Percentiles rank a stretch among this genome's conserved stretches.
Conservation (phyloP, 2,329 filamentous ascomycete genomes). For the Stachybotrys elegans region DNA sequence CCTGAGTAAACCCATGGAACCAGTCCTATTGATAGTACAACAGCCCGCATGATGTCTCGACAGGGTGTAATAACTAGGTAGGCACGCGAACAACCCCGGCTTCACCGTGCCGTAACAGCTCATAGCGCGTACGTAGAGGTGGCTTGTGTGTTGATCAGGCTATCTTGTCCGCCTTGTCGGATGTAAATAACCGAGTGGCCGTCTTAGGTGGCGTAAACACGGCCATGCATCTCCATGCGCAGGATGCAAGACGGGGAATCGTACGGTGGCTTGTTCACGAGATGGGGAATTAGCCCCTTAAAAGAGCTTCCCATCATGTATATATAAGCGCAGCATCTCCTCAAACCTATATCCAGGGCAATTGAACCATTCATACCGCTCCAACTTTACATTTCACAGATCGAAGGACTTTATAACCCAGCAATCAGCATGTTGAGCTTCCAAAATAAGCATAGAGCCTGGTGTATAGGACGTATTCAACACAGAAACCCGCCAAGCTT, state of each 20-base stretch:
- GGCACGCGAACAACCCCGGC: slow-evolving; percentile 2
- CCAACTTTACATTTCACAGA: not conserved
- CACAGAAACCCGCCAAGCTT: not conserved
- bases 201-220: not conserved
- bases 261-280: not conserved
- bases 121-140: not conserved
- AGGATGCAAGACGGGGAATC: not conserved
- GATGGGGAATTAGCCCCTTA: not conserved
- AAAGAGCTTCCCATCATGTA: slow-evolving; percentile 1
- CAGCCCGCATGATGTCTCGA: not conserved
- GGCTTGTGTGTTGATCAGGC: not conserved
- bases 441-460: slow-evolving; percentile 1
- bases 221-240: not conserved
- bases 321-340: slow-evolving; percentile 1
- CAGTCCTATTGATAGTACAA: slow-evolving; percentile 1
- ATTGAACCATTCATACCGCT: not conserved
- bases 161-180: not conserved
- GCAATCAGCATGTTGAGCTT: not conserved
- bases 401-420: slow-evolving; percentile 1
- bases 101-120: slow-evolving; percentile 1
- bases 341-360: not conserved
- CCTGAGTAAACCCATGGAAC: not conserved
- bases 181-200: not conserved
- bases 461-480: not conserved
- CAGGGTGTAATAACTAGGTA: not conserved